A percentile compares a stretch with the other conserved stretches of the same genome.
These are phyloP conservation scores for Meyerozyma guilliermondii DNA, from an alignment of 1,139 yeast species.

Conservation along the genomic window DNA sequence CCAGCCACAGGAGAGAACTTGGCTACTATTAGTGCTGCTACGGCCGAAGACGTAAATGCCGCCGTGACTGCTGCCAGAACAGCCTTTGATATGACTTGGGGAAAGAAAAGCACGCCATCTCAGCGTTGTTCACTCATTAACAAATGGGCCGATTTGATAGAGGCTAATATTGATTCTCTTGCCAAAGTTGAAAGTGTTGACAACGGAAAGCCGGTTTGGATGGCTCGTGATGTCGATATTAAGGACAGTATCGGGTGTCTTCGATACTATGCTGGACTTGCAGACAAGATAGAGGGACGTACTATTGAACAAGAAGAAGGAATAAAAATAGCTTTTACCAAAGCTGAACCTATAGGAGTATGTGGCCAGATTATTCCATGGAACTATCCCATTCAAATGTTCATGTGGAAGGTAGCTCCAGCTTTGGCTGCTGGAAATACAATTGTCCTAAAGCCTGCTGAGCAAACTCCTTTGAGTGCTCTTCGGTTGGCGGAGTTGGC, in stretches of 20 bases:
- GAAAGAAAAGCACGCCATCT: constrained; percentile 3
- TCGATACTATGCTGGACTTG: constrained; percentile 2
- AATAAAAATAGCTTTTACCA: constrained; percentile 1
- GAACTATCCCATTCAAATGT: constrained; percentile 96
- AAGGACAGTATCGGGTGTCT: constrained; percentile 3
- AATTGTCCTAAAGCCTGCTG: constrained; percentile 82
- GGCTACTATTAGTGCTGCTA: constrained; percentile 14
- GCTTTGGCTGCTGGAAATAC: constrained; percentile 95
- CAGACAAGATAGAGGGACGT: constrained; percentile 2
- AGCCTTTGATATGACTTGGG: constrained; percentile 7
- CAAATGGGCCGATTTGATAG: constrained; percentile 16
- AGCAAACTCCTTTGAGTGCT: constrained; percentile 85
- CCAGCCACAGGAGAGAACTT: constrained; percentile 17
- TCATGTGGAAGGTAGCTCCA: constrained; percentile 85
- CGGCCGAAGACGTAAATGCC: constrained; percentile 12
- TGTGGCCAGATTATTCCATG: constrained; percentile 92
- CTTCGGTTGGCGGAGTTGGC: constrained; percentile 72
- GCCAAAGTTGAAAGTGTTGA: constrained; percentile 16
- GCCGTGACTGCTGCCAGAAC: constrained; percentile 15
- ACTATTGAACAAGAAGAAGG: constrained; percentile 2
- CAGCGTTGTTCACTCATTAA: constrained; percentile 8
- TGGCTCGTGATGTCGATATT: constrained; percentile 2
- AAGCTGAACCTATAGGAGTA: constrained; percentile 69
- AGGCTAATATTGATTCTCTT: constrained; percentile 13
- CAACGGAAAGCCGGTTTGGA: constrained; percentile 11